Percentiles rank a stretch among this genome's conserved stretches.
Evolutionary conservation across 1,284 basidiomycete species (phyloP).

Genomic region (Athelia psychrophila): DNA sequence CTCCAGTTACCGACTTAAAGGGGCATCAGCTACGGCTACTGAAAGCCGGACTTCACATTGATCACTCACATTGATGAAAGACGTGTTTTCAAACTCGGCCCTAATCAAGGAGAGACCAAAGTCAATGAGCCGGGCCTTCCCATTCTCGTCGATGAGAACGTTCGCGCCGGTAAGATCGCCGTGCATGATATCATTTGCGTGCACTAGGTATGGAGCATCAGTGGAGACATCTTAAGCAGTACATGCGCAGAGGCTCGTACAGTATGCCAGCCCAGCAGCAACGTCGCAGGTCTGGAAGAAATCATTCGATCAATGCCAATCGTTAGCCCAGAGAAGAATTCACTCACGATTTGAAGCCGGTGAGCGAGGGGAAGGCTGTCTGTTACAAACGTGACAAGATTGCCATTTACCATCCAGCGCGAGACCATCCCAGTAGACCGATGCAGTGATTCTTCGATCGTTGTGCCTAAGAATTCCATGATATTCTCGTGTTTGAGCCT

Average conservation of each 20-base stretch:
- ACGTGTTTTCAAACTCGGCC: constrained; percentile 25
- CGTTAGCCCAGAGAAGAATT: neutral
- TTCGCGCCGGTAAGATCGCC: constrained; percentile 26
- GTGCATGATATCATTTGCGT: constrained; percentile 17
- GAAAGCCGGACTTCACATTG: no score
- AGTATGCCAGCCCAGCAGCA: neutral
- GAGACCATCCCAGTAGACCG: constrained; percentile 23
- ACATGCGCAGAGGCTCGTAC: neutral
- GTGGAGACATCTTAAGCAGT: neutral
- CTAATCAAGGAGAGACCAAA: constrained; percentile 36
- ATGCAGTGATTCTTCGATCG: constrained; percentile 18
- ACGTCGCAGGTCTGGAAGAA: neutral
- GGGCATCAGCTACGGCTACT: no score
- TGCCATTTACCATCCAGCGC: constrained; percentile 24
- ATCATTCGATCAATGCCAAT: neutral
- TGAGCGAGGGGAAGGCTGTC: constrained; percentile 9
- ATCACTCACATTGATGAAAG: constrained; percentile 27
- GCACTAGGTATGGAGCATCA: constrained; percentile 12
- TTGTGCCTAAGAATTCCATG: constrained; percentile 18
- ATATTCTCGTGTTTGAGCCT: constrained; percentile 22
- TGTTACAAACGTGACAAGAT: constrained; percentile 15
- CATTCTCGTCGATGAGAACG: constrained; percentile 27
- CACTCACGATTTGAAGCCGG: constrained; percentile 19
- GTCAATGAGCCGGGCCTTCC: constrained; percentile 24
- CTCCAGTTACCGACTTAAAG: no score